Evolutionary conservation across 192 early-diverging fungal species (phyloP).

Genomic region (Coemansia sp.): DNA sequence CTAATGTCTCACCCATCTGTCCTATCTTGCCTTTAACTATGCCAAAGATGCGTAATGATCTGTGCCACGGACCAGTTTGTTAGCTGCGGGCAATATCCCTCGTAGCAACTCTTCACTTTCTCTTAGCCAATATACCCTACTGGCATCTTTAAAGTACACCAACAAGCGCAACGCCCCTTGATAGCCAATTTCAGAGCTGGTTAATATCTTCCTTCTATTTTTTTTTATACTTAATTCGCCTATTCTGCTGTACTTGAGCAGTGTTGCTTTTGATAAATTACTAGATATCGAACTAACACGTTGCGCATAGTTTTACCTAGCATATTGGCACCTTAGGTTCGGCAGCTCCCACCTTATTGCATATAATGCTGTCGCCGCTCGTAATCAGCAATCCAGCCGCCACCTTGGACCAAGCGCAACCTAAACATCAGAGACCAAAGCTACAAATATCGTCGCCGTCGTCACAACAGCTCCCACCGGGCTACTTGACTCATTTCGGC

Average conservation of each 20-base stretch:
- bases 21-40: not conserved
- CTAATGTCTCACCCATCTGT: not conserved
- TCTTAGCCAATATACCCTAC: not conserved
- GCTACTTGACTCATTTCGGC: not conserved
- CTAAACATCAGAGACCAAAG: not conserved
- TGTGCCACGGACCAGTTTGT: not conserved
- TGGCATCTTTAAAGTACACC: not conserved
- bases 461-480: conserved; percentile 6
- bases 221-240: not conserved
- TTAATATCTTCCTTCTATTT: not conserved
- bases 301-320: not conserved
- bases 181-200: not conserved
- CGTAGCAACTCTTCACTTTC: not conserved
- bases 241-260: not conserved
- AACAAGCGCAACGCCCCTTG: not conserved
- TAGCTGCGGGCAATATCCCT: not conserved
- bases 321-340: not conserved
- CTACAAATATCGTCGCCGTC: not conserved
- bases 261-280: not conserved
- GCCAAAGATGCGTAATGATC: not conserved
- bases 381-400: conserved; percentile 2
- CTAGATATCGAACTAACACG: not conserved
- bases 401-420: not conserved
- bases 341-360: not conserved
- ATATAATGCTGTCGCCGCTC: conserved; percentile 3